Evolutionary conservation across 257 asterid species (phyloP), one percentile per base, ranked within the genome.

Genomic region (Solanum megistacrolobum): DNA sequence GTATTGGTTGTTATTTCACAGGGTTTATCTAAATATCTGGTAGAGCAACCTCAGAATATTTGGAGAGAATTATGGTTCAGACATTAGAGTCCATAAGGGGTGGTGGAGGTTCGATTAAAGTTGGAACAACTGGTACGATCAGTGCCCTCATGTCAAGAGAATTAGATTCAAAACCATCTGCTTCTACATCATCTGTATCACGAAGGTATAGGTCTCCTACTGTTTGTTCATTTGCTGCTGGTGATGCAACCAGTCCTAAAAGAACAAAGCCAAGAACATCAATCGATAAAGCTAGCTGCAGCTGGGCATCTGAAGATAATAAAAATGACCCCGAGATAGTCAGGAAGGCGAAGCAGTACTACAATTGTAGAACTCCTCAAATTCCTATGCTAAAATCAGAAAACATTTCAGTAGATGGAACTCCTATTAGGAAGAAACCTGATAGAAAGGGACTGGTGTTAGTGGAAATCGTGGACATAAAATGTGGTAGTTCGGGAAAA

Each of bases 101-200:
- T 87, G 96, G 98, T 38, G 97, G 97, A 88, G 98, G 98, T 88
- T 94, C 98, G 18, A 83, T 96, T 82, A 94, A 92, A 91, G 92
- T 94, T 14, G 98, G 98, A 86, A 92, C 96, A 68, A 96, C 97
- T 10, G 98, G 98, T 82, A 96, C 93, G 76, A 93, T 96, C 87
- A 91, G 96, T 90, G 95, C 94, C 86, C 96, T 96, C 34, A 93
- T 96, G 94, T 93, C 96, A 65, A 91, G 93, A 89, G 98, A 96
- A 83, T 87, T 96, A 84, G 95, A 93, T 84, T 91, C 94, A 25
- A 74, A 87, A 36, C 92, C 92, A 85, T 88, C 94, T 86, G 89
- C 90, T 65, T 85, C 91, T 68, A 90, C 86, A 75, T 68, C 81
- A 48, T 89, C 92, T 36, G 83, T 89, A 5, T 27, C 73, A 10